Evolutionary conservation across 306 rosid species (phyloP), one percentile per base, ranked within the genome.

Genomic region (Arachis stenosperma): DNA sequence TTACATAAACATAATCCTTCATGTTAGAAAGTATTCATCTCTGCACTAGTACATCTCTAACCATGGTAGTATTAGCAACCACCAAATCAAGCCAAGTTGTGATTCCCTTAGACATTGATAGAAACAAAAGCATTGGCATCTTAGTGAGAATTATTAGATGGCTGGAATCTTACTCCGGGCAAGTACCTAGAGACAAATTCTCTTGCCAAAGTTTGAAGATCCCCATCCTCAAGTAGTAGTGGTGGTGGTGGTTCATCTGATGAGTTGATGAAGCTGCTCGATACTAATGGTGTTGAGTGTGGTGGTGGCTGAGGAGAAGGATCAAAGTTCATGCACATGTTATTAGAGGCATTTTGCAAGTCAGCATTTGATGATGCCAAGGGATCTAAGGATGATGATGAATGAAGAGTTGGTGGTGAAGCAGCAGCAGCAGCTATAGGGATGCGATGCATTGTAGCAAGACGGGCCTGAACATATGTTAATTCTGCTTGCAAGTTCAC

Each of bases 401-500:
- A 83, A 55, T 75, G 81, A 17, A 69, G 58, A 64, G 60, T 83
- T 58, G 69, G 39, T 39, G 71, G 71, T 3, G 88, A 64, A 2
- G 69, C 67, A n/a, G 78, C 48, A 9, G 80, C 65, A 2, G 69
- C 67, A n/a, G 78, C 48, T 0, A 56, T 48, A 0, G 78, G 75
- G 1, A 75, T 29, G 12, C 84, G 65, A 51, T 88, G 93, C 83
- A 90, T 54, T 12, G 90, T 84, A 0, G 93, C 84, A 6, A 93
- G 79, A 17, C 89, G 89, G 17, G 93, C 97, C 51, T 88, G 97
- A 51, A 85, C 93, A 43, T 81, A 87, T 14, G 93, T 88, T 53
- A 90, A 69, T 75, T 93, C 97, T 41, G 96, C 88, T 70, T 90
- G 96, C 89, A 90, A 85, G 77, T 85, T 90, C 65, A 90, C 87